phyloP scores from a whole-genome alignment of 225 moss, liverwort and hornwort genomes.

The Marchantia paleacea region DNA sequence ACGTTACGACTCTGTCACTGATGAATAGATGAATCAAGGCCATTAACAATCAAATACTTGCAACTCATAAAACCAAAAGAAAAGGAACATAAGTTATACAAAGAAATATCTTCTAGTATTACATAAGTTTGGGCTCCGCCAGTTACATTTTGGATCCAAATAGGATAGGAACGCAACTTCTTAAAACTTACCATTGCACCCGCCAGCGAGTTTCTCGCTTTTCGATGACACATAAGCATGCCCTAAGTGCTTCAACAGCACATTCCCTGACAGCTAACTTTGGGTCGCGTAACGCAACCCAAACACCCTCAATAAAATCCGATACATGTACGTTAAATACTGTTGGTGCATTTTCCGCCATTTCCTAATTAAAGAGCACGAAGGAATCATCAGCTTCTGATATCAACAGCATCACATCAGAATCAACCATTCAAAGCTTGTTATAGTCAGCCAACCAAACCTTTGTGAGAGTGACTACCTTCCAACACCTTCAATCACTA shows the following conservation, averaged over 20 bases:
- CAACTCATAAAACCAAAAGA: background rate
- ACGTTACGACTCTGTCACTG: background rate
- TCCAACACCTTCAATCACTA: background rate
- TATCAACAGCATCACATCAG: background rate
- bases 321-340: constrained; percentile 98
- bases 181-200: constrained; percentile 68
- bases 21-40: background rate
- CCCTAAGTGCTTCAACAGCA: constrained; percentile 81
- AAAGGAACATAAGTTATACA: background rate
- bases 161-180: background rate
- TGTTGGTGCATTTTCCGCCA: constrained; percentile 96
- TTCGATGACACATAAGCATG: constrained; percentile 92
- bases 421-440: no score
- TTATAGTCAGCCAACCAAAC: background rate
- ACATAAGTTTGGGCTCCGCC: background rate
- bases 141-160: background rate
- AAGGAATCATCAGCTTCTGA: background rate
- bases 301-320: constrained; percentile 93
- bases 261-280: constrained; percentile 80
- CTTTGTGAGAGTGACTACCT: background rate
- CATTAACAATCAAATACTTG: background rate
- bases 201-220: constrained; percentile 99
- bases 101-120: background rate
- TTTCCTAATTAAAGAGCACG: constrained; percentile 61
- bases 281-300: constrained; percentile 87